Conservation (phyloP, 768 basidiomycete genomes). For the Lactarius trivialis region DNA sequence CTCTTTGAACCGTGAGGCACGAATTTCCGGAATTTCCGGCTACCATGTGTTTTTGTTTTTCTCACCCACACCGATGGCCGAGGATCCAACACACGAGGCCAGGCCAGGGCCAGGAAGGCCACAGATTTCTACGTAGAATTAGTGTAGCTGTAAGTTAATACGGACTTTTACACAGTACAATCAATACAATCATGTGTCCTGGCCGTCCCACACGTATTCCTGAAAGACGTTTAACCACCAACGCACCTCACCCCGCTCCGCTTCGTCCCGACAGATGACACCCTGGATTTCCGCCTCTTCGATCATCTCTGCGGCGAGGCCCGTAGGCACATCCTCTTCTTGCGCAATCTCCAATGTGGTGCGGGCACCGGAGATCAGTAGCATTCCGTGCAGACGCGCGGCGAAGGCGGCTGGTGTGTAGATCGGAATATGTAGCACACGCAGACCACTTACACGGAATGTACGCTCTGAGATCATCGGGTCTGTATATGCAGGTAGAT, state of each 20-base stretch:
- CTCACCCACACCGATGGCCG: background rate
- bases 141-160: background rate
- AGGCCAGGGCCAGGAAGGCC: background rate
- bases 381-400: slow-evolving; percentile 49
- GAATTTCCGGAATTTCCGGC: background rate
- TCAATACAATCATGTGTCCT: slow-evolving; percentile 26
- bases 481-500: slow-evolving; percentile 54
- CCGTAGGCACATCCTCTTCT: slow-evolving; percentile 65
- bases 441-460: slow-evolving; percentile 63
- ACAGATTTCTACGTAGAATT: background rate
- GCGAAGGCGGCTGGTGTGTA: slow-evolving; percentile 67
- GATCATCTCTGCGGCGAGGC: slow-evolving; percentile 74
- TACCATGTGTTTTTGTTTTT: background rate
- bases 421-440: slow-evolving; percentile 77
- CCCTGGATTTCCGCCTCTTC: slow-evolving; percentile 64
- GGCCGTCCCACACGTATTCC: slow-evolving; percentile 72
- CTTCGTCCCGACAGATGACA: slow-evolving; percentile 73
- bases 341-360: slow-evolving; percentile 67
- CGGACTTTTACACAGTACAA: background rate
- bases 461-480: slow-evolving; percentile 63
- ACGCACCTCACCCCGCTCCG: slow-evolving; percentile 52
- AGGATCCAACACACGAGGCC: background rate
- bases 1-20: background rate
- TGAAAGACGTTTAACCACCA: slow-evolving; percentile 69
- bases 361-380: slow-evolving; percentile 33